Evolutionary conservation across 2,329 filamentous ascomycete genomes (phyloP), one percentile per base, ranked within the genome.

Genomic region (Rhynchosporium graminicola): DNA sequence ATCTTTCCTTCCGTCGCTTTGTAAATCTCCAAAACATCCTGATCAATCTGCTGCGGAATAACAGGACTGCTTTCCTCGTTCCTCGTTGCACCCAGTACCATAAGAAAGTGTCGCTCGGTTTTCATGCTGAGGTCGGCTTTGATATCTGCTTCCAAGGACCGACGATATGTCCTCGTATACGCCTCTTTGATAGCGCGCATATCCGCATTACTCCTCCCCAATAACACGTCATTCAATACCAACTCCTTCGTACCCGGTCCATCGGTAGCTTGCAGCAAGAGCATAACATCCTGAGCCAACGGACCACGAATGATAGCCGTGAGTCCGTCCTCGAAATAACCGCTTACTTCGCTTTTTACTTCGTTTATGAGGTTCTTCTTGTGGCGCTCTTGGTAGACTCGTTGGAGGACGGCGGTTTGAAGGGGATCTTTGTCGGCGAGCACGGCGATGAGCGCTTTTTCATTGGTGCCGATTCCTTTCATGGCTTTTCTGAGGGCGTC

Each of bases 391-490:
- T 86, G 78, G 78, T 89, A 98, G 2, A 88, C 82, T 7, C 81
- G 75, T 61, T 87, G 85, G 57, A 96, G 80, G 8, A 84, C 80
- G 54, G 87, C 84, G 65, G 95, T 83, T 74, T 96, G 90, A 4
- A 92, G 79, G 0, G 93, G 89, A 67, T 96, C 91, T 66, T 92
- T 88, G 68, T 82, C 84, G 2, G 88, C 79, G 8, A 98, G 79
- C 3, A 88, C 79, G 2, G 80, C 79, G 66, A 96, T 93, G 15
- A 98, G 79, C 0, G 83, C 76, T 71, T 87, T 88, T 75, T 97
- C 93, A 71, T 98, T 87, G 0, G 93, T 97, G 40, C 93, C 94
- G 65, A 97, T 91, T 0, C 92, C 92, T 76, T 96, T 97, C 92
- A 97, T 97, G 2, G 94, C 91, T 69, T 83, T 83, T 59, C 91